Conservation (phyloP, 73 alveolate species). For the Strombidium stylifer region DNA sequence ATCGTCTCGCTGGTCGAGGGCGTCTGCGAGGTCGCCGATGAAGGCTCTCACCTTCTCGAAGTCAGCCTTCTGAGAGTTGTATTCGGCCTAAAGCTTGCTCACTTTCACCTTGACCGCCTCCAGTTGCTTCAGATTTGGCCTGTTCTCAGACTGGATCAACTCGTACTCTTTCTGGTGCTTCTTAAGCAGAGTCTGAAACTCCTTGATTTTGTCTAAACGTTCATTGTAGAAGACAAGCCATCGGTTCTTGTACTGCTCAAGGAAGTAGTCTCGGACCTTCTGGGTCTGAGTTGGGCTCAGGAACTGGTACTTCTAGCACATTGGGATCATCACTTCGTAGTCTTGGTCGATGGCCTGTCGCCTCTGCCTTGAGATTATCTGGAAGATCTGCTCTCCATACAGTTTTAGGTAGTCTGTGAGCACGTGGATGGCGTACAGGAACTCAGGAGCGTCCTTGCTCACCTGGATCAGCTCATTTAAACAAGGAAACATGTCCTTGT, state of each 20-base stretch:
- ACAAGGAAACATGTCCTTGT: constrained; percentile 29
- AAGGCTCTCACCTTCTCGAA: background rate
- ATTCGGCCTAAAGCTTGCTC: too few species aligned
- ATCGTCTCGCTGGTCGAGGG: too few species aligned
- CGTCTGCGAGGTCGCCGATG: background rate
- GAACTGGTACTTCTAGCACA: constrained; percentile 26
- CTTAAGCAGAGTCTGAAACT: background rate
- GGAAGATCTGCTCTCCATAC: constrained; percentile 40
- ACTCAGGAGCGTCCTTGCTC: constrained; percentile 6
- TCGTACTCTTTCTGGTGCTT: background rate
- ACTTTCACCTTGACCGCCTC: background rate
- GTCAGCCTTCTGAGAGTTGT: background rate
- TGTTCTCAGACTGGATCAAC: background rate
- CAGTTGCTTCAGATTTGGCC: background rate
- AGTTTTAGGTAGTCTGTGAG: constrained; percentile 28
- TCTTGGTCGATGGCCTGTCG: constrained; percentile 33
- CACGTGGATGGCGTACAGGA: constrained; percentile 14
- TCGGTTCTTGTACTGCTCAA: too few species aligned
- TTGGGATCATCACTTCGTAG: constrained; percentile 18
- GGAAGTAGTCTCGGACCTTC: constrained; percentile 2
- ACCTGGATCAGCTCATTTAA: constrained; percentile 21
- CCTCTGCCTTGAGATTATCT: constrained; percentile 14
- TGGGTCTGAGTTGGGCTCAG: constrained; percentile 12
- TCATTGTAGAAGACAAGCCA: too few species aligned
- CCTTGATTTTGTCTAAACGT: too few species aligned